phyloP scores from a whole-genome alignment of 78 protist genomes.

The Protostelium mycophagum region DNA sequence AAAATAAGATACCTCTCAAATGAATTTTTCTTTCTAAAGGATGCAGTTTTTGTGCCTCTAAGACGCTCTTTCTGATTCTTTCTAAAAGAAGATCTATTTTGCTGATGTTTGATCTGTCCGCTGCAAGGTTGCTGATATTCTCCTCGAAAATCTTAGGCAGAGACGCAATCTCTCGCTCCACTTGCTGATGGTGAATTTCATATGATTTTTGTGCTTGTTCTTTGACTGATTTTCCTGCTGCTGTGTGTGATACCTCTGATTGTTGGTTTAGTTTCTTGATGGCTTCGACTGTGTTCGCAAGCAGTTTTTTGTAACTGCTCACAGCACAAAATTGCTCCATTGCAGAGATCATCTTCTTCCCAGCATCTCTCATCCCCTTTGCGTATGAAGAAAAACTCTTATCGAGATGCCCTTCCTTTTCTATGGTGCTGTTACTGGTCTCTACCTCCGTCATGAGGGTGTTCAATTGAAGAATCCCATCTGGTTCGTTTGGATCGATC shows the following conservation, averaged over 20 bases:
- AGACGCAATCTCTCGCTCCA: not conserved
- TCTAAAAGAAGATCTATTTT: no score
- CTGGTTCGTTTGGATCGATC: not conserved
- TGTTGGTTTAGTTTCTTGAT: no score
- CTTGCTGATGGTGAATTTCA: not conserved
- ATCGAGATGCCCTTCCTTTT: not conserved
- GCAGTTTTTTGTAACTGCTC: not conserved
- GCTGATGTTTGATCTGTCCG: no score
- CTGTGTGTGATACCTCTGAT: not conserved
- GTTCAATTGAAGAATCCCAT: not conserved
- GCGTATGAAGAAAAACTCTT: not conserved
- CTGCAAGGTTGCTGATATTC: no score
- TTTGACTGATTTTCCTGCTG: not conserved
- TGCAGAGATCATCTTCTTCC: not conserved
- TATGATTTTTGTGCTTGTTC: no score
- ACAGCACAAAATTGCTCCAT: not conserved
- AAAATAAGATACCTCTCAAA: not conserved
- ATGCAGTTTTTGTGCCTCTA: not conserved
- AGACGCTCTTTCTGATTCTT: not conserved
- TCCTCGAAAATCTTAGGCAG: not conserved
- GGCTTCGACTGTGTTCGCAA: not conserved
- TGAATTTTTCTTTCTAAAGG: not conserved
- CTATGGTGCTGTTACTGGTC: not conserved
- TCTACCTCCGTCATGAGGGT: not conserved
- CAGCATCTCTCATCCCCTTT: not conserved